Conservation (phyloP, 768 basidiomycete species). For the Pleurotus ostreatus region DNA sequence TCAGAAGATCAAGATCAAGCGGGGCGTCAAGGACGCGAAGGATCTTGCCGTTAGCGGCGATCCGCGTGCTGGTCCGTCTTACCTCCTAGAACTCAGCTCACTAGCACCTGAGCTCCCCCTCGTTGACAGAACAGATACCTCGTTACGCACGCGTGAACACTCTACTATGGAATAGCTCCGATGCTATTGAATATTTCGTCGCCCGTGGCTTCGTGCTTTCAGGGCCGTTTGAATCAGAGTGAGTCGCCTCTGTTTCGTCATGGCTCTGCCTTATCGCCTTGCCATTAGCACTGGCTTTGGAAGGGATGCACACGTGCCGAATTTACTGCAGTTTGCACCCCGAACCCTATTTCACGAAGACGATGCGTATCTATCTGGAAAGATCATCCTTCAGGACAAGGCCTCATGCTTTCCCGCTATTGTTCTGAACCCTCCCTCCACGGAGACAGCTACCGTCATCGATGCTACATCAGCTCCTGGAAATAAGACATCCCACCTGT, state of each 20-base stretch:
- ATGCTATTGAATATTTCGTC: conserved; percentile 56
- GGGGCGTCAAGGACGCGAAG: conserved; percentile 57
- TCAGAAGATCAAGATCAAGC: conserved; percentile 76
- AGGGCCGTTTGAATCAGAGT: conserved; percentile 54
- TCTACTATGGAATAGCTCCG: conserved; percentile 57
- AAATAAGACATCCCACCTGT: conserved; percentile 94
- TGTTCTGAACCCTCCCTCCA: conserved; percentile 71
- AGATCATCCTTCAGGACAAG: conserved; percentile 93
- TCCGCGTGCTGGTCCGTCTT: conserved; percentile 52
- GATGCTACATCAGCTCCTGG: conserved; percentile 97
- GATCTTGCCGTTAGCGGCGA: conserved; percentile 59
- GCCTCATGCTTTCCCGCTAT: conserved; percentile 95
- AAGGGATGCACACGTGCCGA: conserved; percentile 75
- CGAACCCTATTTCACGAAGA: conserved; percentile 65
- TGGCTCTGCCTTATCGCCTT: conserved; percentile 5
- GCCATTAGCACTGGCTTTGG: conserved; percentile 54
- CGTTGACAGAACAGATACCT: conserved; percentile 58
- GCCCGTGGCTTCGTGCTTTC: conserved; percentile 51
- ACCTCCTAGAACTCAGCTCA: conserved; percentile 4
- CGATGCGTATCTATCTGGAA: conserved; percentile 68
- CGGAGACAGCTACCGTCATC: conserved; percentile 57
- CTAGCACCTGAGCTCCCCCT: conserved; percentile 6
- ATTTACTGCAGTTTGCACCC: conserved; percentile 78
- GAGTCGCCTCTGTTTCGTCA: conserved; percentile 12
- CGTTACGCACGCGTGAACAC: conserved; percentile 87